Base-by-base conservation (phyloP, 305 asterid genomes). In the Coffea humblotiana region DNA sequence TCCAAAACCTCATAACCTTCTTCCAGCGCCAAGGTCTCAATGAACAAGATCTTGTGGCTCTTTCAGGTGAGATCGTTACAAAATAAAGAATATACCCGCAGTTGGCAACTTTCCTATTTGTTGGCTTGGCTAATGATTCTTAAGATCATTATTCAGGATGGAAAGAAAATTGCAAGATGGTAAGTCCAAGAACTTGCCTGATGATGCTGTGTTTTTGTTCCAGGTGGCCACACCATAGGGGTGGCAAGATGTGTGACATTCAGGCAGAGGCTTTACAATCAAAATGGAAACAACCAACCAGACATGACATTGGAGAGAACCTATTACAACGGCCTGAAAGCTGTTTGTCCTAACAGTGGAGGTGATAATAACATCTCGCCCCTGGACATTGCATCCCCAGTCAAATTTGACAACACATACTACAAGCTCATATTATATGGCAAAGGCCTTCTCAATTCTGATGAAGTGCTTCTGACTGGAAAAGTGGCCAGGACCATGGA, bases 301-400 rank as follows among this genome's bases (percentile, higher is more conserved):
- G 97, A 95, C 76, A 72, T 71, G 25, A 89, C 96, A 21, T 75
- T 93, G 29, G 98, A 93, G 80, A 92, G 67, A 80, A 86, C 73
- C 74, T 91, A 87, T 78, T 91, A 89, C 93, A 87, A 85, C 61
- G 91, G 85, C n/a, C 88, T 95, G 68, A 91, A 89, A 84, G 19
- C 88, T 15, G 78, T 40, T 0, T 95, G 98, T 35, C 99, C 99
- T 40, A 87, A 84, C 82, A 79, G 71, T 27, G 97, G 97, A 21
- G 97, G 99, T 8, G 99, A 95, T 65, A 86, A 85, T 68, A 91
- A 92, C 76, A 78, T 91, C 47, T 88, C 97, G 0, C 98, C 99
- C 23, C 83, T 95, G 49, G 98, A 95, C 76, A 25, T 88, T 56
- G 86, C 92, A 27, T 86, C 98, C 43, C 98, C 99, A 0, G 83